These are phyloP conservation scores for Corymbia maculata DNA, from an alignment of 345 rosid species.

Conservation along the genomic window DNA sequence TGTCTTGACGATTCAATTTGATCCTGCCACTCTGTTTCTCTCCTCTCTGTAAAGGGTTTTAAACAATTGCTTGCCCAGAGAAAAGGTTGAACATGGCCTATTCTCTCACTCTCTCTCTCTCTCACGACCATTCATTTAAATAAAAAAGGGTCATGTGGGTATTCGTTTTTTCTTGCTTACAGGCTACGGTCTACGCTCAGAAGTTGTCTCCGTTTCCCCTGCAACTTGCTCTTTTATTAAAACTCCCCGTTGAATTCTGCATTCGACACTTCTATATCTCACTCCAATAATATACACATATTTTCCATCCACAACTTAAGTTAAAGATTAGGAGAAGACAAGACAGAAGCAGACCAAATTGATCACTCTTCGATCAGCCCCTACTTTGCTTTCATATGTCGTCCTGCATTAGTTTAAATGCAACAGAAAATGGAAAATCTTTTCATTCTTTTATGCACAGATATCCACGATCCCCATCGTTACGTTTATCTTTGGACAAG, in stretches of 20 bases:
- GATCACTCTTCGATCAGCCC: neutral
- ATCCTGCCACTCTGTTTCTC: neutral
- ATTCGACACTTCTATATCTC: neutral
- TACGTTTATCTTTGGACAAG: neutral
- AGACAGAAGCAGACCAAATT: neutral
- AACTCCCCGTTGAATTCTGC: constrained; percentile 3
- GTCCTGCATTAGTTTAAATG: neutral
- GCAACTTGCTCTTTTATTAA: constrained; percentile 34
- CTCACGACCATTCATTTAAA: neutral
- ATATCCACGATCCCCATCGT: neutral
- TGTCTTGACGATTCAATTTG: neutral
- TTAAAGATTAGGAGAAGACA: neutral
- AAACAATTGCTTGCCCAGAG: neutral
- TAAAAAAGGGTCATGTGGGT: neutral
- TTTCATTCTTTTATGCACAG: neutral
- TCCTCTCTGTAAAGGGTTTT: neutral
- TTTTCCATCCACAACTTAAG: neutral
- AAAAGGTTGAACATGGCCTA: neutral
- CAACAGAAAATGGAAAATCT: neutral
- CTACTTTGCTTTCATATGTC: neutral
- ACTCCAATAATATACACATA: neutral
- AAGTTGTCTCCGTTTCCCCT: constrained; percentile 37
- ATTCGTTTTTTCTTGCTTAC: neutral
- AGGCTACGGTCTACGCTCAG: constrained; percentile 3
- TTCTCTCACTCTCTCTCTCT: neutral